phyloP scores from a whole-genome alignment of 202 grass and related monocot genomes.

The Saccharum hybrid region DNA sequence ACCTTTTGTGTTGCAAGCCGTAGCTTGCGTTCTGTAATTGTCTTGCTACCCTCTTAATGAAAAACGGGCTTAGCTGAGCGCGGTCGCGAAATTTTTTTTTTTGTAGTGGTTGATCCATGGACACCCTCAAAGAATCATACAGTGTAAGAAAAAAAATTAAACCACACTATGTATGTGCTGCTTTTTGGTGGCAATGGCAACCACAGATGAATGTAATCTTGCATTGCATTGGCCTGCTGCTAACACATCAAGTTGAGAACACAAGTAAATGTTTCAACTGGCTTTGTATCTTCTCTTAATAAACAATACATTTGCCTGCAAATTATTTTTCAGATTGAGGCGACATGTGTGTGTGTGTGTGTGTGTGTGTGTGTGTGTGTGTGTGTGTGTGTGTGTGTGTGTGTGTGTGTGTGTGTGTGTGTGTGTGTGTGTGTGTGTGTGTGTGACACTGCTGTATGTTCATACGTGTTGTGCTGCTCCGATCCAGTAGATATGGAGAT shows the following conservation, averaged over 20 bases:
- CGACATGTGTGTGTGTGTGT: too few species aligned
- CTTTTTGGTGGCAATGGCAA: conserved; percentile 10
- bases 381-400: too few species aligned
- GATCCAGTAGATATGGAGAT: neutral
- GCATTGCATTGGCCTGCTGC: neutral
- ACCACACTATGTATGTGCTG: neutral
- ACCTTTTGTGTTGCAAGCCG: too few species aligned
- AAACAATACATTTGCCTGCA: neutral
- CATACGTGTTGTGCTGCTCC: too few species aligned
- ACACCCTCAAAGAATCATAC: conserved; percentile 26
- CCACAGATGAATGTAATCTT: conserved; percentile 18
- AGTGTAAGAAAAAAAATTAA: neutral
- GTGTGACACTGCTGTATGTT: neutral
- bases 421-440: neutral
- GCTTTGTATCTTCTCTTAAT: neutral
- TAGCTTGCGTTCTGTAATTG: too few species aligned
- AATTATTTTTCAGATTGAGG: neutral
- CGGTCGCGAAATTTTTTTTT: too few species aligned
- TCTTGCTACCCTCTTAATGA: too few species aligned
- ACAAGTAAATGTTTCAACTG: neutral
- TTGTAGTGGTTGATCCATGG: too few species aligned
- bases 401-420: too few species aligned
- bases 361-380: neutral
- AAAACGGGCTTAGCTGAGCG: too few species aligned
- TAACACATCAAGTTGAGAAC: neutral